Conservation (phyloP, 805 yeast genomes). For the Candida saitoana region DNA sequence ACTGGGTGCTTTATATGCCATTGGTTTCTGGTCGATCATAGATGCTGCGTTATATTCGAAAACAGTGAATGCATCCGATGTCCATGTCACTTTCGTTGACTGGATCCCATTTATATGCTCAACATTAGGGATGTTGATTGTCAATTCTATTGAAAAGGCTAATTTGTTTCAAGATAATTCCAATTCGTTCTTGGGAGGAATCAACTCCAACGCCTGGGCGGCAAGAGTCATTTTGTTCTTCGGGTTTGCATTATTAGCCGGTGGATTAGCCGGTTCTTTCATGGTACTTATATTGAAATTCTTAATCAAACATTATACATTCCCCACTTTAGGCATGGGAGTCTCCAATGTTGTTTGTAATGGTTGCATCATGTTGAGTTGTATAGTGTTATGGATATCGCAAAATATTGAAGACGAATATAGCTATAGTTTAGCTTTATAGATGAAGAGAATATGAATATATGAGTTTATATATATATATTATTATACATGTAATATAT, state of each 20-base stretch:
- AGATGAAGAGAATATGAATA: slow-evolving; percentile 16
- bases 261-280: slow-evolving; percentile 89
- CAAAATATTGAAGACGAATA: slow-evolving; percentile 96
- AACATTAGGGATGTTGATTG: slow-evolving; percentile 82
- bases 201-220: slow-evolving; percentile 74
- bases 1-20: slow-evolving; percentile 73
- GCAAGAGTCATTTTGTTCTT: slow-evolving; percentile 85
- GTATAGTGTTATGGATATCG: slow-evolving; percentile 86
- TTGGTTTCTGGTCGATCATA: slow-evolving; percentile 84
- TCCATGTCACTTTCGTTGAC: slow-evolving; percentile 87
- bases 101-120: slow-evolving; percentile 94
- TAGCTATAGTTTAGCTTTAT: slow-evolving; percentile 82
- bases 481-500: too few relatives aligned
- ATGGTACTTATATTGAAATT: slow-evolving; percentile 85
- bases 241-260: slow-evolving; percentile 90
- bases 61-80: slow-evolving; percentile 77
- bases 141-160: slow-evolving; percentile 67
- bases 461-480: too few relatives aligned
- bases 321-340: slow-evolving; percentile 95
- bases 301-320: slow-evolving; percentile 67
- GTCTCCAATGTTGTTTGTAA: slow-evolving; percentile 81
- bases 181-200: slow-evolving; percentile 37
- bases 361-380: slow-evolving; percentile 78
- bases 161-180: slow-evolving; percentile 46
- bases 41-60: slow-evolving; percentile 87